Evolutionary conservation across 192 early-diverging fungal genomes (phyloP), one percentile per base, ranked within the genome.

Genomic region (Endogone sp.): DNA sequence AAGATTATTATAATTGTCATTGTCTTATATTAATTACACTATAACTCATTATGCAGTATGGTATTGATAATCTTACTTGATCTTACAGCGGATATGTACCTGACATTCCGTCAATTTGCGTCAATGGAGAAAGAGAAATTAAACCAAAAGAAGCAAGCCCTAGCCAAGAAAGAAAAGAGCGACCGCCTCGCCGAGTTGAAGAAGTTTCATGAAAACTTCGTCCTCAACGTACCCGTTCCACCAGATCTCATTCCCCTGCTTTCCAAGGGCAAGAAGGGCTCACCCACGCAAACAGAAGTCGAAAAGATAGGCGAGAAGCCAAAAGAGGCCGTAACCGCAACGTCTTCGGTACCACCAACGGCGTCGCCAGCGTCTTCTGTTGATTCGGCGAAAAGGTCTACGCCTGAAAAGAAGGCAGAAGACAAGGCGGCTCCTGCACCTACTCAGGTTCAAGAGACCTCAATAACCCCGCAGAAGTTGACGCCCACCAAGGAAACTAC

Each of bases 221-320:
- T 92, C 79, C 82, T 96, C 22, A 89, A 88, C 65, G 85, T 85
- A 11, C 92, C 94, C 6, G 87, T 94, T 67, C 94, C 94, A 0
- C 81, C 86, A 26, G 94, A 96, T 71, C 76, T 96, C 28, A 83
- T 88, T 24, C 89, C 91, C 57, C 90, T 96, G 29, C 71, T 95
- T 56, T 79, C 88, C 2, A 89, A 79, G 64, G 85, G 77, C 62
- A 78, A 85, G 68, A 75, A 79, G 66, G 32, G 59, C 25, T 3
- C 58, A 27, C 3, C 63, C 11, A 8, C 72, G 56, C 63, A 63
- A 24, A 44, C 28, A 23, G 62, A 71, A 16, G 68, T 31, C 28
- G 63, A 71, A 60, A 63, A 63, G 4, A 58, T 28, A 13, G 56
- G 56, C 1, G 62, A 64, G 55, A 25, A 24, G 57, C 29, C 65